phyloP scores from a whole-genome alignment of 768 basidiomycete genomes.

The Mycena leptocephala region DNA sequence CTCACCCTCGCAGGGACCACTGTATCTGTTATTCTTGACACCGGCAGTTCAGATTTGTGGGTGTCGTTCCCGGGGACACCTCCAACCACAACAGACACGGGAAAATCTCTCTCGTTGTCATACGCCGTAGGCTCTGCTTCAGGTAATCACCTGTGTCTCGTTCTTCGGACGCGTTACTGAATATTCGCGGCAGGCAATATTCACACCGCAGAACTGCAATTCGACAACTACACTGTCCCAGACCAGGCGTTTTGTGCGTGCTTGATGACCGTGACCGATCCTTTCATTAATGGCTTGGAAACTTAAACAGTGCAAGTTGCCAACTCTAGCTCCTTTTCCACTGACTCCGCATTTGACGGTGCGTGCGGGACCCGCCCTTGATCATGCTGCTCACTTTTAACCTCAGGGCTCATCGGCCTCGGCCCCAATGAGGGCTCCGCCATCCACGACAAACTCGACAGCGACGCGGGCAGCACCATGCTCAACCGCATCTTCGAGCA shows the following conservation, averaged over 20 bases:
- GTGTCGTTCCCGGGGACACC: slow-evolving; percentile 60
- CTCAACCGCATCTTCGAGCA: slow-evolving; percentile 78
- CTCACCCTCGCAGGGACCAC: slow-evolving; percentile 54
- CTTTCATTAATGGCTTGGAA: background rate
- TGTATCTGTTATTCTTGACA: slow-evolving; percentile 62
- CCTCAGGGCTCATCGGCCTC: slow-evolving; percentile 66
- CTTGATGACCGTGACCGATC: slow-evolving; percentile 33
- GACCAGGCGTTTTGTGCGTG: slow-evolving; percentile 67
- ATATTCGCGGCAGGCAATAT: slow-evolving; percentile 55
- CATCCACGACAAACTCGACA: slow-evolving; percentile 54
- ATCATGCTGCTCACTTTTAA: slow-evolving; percentile 30
- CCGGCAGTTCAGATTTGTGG: slow-evolving; percentile 79
- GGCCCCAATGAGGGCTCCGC: slow-evolving; percentile 75
- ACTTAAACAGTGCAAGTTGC: slow-evolving; percentile 58
- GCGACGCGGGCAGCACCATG: slow-evolving; percentile 64
- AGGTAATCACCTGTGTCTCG: slow-evolving; percentile 52
- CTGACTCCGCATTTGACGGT: slow-evolving; percentile 28
- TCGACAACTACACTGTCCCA: slow-evolving; percentile 60
- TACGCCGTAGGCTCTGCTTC: slow-evolving; percentile 71
- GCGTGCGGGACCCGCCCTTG: background rate
- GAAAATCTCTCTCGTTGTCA: slow-evolving; percentile 48
- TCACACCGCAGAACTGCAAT: slow-evolving; percentile 59
- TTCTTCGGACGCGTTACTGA: background rate
- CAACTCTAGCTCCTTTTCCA: slow-evolving; percentile 37
- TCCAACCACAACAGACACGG: slow-evolving; percentile 54